These are phyloP conservation scores for Triticum dicoccoides DNA, from an alignment of 176 grass and related monocot genomes.

Conservation along the genomic window DNA sequence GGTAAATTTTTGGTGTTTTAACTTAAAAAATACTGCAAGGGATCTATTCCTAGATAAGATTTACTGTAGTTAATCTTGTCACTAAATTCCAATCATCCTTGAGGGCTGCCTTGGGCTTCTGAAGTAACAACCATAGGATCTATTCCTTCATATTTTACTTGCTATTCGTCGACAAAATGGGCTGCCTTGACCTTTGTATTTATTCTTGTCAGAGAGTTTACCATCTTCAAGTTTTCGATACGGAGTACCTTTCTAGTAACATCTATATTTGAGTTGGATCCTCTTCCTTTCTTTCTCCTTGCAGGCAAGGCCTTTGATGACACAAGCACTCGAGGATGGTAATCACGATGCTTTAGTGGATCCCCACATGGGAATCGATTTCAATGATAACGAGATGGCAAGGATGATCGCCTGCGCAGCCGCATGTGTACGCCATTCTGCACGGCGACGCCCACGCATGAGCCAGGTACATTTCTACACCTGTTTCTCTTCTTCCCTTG, in stretches of 20 bases:
- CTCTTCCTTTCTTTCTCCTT: background rate
- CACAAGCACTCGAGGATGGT: conserved; percentile 58
- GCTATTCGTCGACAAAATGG: background rate
- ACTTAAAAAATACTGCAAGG: too few species aligned
- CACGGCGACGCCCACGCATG: conserved; percentile 70
- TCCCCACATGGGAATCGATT: conserved; percentile 56
- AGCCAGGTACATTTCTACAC: conserved; percentile 54
- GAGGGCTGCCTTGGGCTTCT: background rate
- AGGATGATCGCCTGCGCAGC: conserved; percentile 92
- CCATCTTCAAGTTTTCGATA: background rate
- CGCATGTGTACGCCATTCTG: conserved; percentile 85
- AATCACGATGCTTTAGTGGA: conserved; percentile 76
- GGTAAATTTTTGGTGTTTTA: too few species aligned
- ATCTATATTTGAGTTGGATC: background rate
- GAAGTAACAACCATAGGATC: background rate
- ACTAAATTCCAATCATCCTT: background rate
- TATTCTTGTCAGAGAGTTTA: background rate
- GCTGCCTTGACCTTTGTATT: background rate
- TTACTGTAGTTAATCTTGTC: background rate
- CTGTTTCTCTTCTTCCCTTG: background rate
- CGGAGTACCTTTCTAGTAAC: background rate
- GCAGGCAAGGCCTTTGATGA: conserved; percentile 88
- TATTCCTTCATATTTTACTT: background rate
- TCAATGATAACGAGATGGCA: conserved; percentile 67
- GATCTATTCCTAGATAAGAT: background rate